Evolutionary conservation across 192 early-diverging fungal genomes (phyloP), one percentile per base, ranked within the genome.

Genomic region (Coemansia nantahalensis): DNA sequence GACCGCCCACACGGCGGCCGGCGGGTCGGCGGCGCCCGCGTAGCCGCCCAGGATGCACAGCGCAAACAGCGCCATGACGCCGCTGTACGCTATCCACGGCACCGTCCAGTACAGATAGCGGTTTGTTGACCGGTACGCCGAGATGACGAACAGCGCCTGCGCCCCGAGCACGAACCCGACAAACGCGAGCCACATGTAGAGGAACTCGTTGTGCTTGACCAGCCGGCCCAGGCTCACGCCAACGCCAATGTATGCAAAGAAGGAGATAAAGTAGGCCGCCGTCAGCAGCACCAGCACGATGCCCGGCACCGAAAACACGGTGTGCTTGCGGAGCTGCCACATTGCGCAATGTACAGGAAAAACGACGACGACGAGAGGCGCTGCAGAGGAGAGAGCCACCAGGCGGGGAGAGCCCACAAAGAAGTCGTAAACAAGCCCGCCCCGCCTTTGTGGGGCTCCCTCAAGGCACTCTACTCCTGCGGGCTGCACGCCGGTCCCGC

Each of bases 111-210:
- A 54, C 14, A 79, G 40, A 52, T 73, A 68, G 39, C 77, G 65
- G 42, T 45, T 74, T 54, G 66, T 33, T 2, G 77, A 39, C 21
- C 69, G 65, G 48, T 79, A 73, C 32, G 70, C 66, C 0, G 70
- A 74, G 28, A 79, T 59, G 3, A 79, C 77, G 48, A 74, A 79
- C 28, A 79, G 52, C 22, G 70, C 69, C 53, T 79, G 77, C 4
- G 65, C 16, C 9, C 53, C 33, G 15, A 79, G 54, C 2, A 58
- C 5, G 7, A 67, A 12, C 2, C 77, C 77, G 15, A 79, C 43
- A 1, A 79, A 36, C 7, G 56, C 41, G n/a, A 69, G 48, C 77
- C 77, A 79, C 70, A 74, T 74, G 51, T 62, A 47, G 13, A 58
- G 31, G 39, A 54, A 79, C 19, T 74, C 62, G 66, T 79, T 69